phyloP scores from a whole-genome alignment of 2,329 filamentous ascomycete genomes.

The Xylariomycetidae sp. region DNA sequence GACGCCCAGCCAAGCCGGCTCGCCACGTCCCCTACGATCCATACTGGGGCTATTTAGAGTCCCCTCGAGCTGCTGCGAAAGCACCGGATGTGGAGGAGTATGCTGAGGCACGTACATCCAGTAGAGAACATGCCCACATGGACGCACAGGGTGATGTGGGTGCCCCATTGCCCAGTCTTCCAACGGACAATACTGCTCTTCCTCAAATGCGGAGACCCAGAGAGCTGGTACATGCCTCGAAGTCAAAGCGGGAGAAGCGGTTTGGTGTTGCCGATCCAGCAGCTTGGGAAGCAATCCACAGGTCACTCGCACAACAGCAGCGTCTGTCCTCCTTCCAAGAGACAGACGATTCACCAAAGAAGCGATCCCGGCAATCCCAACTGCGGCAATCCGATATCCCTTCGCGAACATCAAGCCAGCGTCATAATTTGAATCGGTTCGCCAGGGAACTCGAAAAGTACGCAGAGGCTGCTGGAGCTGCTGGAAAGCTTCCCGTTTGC shows the following conservation, averaged over 20 bases:
- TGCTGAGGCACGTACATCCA: too few species aligned
- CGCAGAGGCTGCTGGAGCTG: slow-evolving; percentile 30
- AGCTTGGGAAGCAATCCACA: slow-evolving; percentile 38
- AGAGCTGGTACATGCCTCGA: too few species aligned
- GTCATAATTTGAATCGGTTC: slow-evolving; percentile 34
- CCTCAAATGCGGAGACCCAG: too few species aligned
- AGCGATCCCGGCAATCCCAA: slow-evolving; percentile 1
- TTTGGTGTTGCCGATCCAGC: slow-evolving; percentile 30
- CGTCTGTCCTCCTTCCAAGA: slow-evolving; percentile 31
- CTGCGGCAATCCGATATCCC: slow-evolving; percentile 10
- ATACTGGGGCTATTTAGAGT: slow-evolving; percentile 22
- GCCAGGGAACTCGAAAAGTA: slow-evolving; percentile 36
- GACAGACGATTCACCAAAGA: slow-evolving; percentile 9
- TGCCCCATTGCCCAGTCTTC: too few species aligned
- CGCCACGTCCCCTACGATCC: slow-evolving; percentile 17
- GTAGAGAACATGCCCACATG: too few species aligned
- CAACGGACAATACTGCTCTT: too few species aligned
- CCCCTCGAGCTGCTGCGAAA: slow-evolving; percentile 11
- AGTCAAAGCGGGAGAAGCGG: slow-evolving; percentile 20
- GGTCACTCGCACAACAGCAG: slow-evolving; percentile 39
- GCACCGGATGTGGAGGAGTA: too few species aligned
- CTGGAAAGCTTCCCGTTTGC: slow-evolving; percentile 31
- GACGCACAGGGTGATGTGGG: too few species aligned
- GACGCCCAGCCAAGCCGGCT: slow-evolving; percentile 19
- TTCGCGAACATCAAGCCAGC: slow-evolving; percentile 40